A percentile compares a stretch with the other conserved stretches of the same genome.
Evolutionary conservation across 148 eudicot species (phyloP).

Genomic region (Polygonum maritimum): DNA sequence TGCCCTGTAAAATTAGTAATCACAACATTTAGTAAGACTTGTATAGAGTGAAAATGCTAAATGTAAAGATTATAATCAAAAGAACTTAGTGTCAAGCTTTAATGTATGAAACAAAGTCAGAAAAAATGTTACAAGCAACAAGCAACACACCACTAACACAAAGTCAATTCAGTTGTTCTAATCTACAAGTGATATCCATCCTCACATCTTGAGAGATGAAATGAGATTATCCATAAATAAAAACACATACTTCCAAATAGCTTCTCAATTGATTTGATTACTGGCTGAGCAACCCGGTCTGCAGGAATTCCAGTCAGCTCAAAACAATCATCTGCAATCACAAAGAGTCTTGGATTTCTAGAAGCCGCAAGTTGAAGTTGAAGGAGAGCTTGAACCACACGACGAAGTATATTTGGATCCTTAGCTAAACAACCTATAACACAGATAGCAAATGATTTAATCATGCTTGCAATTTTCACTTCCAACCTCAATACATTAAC

Average conservation of each 20-base stretch:
- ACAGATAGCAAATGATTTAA: not conserved
- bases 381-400: slow-evolving; percentile 66
- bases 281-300: slow-evolving; percentile 43
- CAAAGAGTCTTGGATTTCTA: slow-evolving; percentile 63
- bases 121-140: not conserved
- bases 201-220: not conserved
- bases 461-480: not conserved
- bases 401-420: slow-evolving; percentile 70
- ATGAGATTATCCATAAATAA: not conserved
- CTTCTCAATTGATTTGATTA: slow-evolving; percentile 62
- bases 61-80: not conserved
- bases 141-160: not conserved
- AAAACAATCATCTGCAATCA: slow-evolving; percentile 90
- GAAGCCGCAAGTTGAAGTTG: slow-evolving; percentile 63
- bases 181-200: not conserved
- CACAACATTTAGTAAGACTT: slow-evolving; percentile 15
- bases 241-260: slow-evolving; percentile 69
- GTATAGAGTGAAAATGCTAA: not conserved
- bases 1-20: slow-evolving; percentile 58
- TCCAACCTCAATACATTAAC: not conserved
- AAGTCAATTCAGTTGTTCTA: not conserved
- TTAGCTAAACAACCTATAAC: slow-evolving; percentile 79
- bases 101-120: not conserved
- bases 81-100: not conserved
- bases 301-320: slow-evolving; percentile 42